Percentiles rank a stretch among this genome's conserved stretches.
Conservation (phyloP, 768 basidiomycete genomes). For the Amanita fuliginea region DNA sequence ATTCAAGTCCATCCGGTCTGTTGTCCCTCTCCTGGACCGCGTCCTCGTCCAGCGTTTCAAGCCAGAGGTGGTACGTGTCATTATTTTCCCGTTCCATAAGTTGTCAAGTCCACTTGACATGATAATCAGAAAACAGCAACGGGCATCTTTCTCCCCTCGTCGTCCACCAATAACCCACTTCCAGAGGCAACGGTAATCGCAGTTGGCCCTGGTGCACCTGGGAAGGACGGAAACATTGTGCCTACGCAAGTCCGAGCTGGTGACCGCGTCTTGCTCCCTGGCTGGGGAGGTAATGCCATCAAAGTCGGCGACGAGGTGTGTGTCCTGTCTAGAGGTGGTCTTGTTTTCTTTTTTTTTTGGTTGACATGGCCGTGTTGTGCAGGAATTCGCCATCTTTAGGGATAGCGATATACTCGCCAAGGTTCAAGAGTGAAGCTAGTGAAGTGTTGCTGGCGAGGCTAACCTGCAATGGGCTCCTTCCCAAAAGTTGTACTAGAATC, state of each 20-base stretch:
- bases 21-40: constrained; percentile 90
- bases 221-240: constrained; percentile 71
- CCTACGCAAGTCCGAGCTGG: constrained; percentile 77
- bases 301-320: constrained; percentile 95
- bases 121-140: constrained; percentile 80
- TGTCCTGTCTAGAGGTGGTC: constrained; percentile 12
- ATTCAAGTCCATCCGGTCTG: constrained; percentile 88
- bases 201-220: constrained; percentile 87
- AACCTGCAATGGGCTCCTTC: no score
- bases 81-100: background rate
- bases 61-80: constrained; percentile 67
- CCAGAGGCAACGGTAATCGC: constrained; percentile 97
- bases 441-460: no score
- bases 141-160: constrained; percentile 92
- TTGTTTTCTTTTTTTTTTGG: no score
- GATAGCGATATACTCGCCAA: constrained; percentile 94
- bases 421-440: constrained; percentile 66
- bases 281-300: constrained; percentile 93
- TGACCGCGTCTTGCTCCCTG: constrained; percentile 87
- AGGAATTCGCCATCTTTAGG: constrained; percentile 95
- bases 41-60: constrained; percentile 97
- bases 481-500: background rate
- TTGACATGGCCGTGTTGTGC: constrained; percentile 1
- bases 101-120: background rate
- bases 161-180: constrained; percentile 71